phyloP scores from a whole-genome alignment of 805 yeast species.

The Candida maris region DNA sequence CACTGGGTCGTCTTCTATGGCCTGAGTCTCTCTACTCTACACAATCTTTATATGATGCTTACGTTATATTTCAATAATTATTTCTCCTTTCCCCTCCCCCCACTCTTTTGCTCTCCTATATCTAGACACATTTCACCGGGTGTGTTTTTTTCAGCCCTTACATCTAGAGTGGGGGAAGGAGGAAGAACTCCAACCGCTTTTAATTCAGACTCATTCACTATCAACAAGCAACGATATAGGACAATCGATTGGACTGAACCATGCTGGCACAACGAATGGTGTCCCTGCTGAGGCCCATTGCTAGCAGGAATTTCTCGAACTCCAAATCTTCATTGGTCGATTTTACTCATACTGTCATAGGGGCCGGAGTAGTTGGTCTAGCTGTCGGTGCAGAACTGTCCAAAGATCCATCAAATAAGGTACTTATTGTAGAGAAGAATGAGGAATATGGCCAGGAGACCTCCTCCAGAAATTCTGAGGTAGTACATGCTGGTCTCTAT shows the following conservation, averaged over 20 bases:
- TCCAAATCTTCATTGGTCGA: constrained; percentile 1
- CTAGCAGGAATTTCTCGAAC: constrained; percentile 1
- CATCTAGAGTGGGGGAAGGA: too few species aligned
- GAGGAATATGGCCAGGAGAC: constrained; percentile 70
- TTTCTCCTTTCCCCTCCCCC: too few species aligned
- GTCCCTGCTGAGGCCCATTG: neutral
- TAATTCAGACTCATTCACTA: too few species aligned
- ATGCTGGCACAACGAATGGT: neutral
- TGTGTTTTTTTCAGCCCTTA: too few species aligned
- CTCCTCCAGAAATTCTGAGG: constrained; percentile 87
- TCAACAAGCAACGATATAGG: constrained; percentile 2
- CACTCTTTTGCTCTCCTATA: too few species aligned
- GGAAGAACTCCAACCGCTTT: too few species aligned
- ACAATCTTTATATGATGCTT: too few species aligned
- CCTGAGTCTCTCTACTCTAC: too few species aligned
- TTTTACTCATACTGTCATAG: constrained; percentile 42
- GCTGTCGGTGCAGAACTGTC: constrained; percentile 74
- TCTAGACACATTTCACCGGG: too few species aligned
- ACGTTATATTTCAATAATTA: too few species aligned
- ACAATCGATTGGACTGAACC: neutral
- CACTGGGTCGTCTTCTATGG: neutral
- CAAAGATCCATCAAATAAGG: constrained; percentile 40
- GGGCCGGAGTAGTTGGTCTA: constrained; percentile 83
- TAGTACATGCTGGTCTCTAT: constrained; percentile 87
- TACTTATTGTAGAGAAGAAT: constrained; percentile 69